A percentile compares a stretch with the other conserved stretches of the same genome.
Evolutionary conservation across 306 rosid genomes (phyloP).

Genomic region (Dicorynia guianensis): DNA sequence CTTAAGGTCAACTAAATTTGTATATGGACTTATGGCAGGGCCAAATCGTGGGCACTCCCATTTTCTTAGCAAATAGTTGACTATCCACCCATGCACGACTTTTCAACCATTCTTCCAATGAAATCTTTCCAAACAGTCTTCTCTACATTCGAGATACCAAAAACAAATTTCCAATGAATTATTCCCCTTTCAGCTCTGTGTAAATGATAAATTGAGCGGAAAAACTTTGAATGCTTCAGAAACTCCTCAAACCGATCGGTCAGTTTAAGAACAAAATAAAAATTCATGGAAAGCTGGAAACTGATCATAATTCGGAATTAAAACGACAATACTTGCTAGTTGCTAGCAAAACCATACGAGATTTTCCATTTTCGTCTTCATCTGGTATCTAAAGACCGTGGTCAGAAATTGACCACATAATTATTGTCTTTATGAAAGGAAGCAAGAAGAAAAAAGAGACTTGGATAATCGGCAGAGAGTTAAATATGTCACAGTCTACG

Average conservation of each 20-base stretch:
- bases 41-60: not conserved
- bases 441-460: slow-evolving; percentile 11
- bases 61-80: not conserved
- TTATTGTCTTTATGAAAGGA: not conserved
- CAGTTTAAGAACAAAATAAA: no score
- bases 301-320: not conserved
- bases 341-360: not conserved
- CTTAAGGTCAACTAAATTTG: not conserved
- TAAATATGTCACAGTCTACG: slow-evolving; percentile 10
- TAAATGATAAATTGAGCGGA: not conserved
- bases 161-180: not conserved
- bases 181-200: not conserved
- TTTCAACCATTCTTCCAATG: not conserved
- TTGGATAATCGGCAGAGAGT: slow-evolving; percentile 2
- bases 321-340: not conserved
- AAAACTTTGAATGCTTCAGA: not conserved
- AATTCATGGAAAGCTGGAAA: no score
- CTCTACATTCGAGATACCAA: not conserved
- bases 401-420: not conserved
- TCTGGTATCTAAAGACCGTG: not conserved
- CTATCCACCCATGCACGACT: not conserved
- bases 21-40: not conserved
- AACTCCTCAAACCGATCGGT: not conserved
- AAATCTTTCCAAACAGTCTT: not conserved
- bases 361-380: not conserved